These are phyloP conservation scores for Phytopythium cucurbitacearum DNA, from an alignment of 352 stramenopile species.

Conservation along the genomic window DNA sequence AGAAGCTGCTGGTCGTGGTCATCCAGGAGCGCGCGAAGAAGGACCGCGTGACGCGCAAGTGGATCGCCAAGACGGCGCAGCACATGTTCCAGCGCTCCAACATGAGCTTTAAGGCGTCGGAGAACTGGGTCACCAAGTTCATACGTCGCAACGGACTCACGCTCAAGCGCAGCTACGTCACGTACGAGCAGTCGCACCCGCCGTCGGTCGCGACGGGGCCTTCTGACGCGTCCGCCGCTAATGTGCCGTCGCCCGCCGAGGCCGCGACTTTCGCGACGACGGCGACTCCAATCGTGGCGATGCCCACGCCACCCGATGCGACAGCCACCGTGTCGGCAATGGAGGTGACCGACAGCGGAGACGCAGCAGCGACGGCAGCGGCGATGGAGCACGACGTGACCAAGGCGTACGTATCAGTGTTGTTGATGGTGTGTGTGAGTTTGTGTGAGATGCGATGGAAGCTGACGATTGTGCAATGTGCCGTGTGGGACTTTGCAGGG, in stretches of 20 bases:
- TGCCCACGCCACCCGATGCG: neutral
- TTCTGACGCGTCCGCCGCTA: neutral
- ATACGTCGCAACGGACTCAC: constrained; percentile 73
- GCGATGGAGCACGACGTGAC: constrained; percentile 1
- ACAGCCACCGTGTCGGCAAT: neutral
- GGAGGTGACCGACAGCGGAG: neutral
- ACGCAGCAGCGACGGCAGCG: neutral
- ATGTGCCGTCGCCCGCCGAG: neutral
- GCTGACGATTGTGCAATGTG: neutral
- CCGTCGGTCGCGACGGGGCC: neutral
- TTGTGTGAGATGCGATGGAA: neutral
- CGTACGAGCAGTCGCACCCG: constrained; percentile 43
- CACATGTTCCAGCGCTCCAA: constrained; percentile 81
- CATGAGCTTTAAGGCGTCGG: constrained; percentile 65
- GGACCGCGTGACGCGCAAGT: constrained; percentile 74
- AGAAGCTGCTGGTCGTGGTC: constrained; percentile 67
- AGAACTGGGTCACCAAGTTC: constrained; percentile 86
- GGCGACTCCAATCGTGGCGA: neutral
- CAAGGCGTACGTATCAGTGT: neutral
- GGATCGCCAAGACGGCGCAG: constrained; percentile 80
- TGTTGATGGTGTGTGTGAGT: neutral
- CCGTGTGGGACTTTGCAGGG: neutral
- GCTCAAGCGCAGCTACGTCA: constrained; percentile 74
- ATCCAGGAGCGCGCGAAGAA: constrained; percentile 79
- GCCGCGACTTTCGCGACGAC: constrained; percentile 1